These are phyloP conservation scores for Sporormia fimetaria DNA, from an alignment of 495 filamentous ascomycete genomes.

Conservation along the genomic window DNA sequence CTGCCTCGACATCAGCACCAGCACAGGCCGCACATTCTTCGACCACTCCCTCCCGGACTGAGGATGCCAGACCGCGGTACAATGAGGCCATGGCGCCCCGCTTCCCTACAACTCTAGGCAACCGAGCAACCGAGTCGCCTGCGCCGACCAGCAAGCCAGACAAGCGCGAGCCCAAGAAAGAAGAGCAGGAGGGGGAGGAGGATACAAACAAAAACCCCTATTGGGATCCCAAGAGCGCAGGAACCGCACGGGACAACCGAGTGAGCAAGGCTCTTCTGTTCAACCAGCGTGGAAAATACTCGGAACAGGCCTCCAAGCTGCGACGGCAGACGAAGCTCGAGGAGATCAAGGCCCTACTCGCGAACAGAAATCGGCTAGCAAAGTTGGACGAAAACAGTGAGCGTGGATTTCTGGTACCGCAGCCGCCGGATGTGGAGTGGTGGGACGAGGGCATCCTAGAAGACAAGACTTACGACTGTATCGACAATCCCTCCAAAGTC, in stretches of 20 bases:
- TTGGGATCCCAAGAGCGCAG: constrained; percentile 59
- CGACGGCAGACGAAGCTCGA: constrained; percentile 72
- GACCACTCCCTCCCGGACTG: constrained; percentile 27
- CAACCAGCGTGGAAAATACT: constrained; percentile 95
- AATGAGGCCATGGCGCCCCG: constrained; percentile 3
- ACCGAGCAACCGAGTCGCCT: constrained; percentile 45
- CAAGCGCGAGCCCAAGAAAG: constrained; percentile 56
- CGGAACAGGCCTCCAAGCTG: constrained; percentile 79
- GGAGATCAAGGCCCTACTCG: constrained; percentile 87
- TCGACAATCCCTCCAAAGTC: constrained; percentile 51
- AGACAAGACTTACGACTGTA: constrained; percentile 57
- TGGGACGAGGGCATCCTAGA: constrained; percentile 87
- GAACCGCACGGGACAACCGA: constrained; percentile 43
- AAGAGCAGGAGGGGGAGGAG: constrained; percentile 50
- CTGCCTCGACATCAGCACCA: constrained; percentile 28
- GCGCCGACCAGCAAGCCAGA: constrained; percentile 32
- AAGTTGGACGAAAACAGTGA: constrained; percentile 89
- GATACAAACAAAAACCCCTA: constrained; percentile 71
- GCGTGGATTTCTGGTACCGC: constrained; percentile 72
- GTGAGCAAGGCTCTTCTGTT: constrained; percentile 69
- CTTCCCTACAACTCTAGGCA: constrained; percentile 44
- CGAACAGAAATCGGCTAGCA: constrained; percentile 68
- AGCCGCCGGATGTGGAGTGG: constrained; percentile 87
- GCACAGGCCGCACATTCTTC: constrained; percentile 29
- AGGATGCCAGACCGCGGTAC: constrained; percentile 36